These are phyloP conservation scores for Penicillium sp. DNA, from an alignment of 2,329 filamentous ascomycete genomes.

Conservation along the genomic window DNA sequence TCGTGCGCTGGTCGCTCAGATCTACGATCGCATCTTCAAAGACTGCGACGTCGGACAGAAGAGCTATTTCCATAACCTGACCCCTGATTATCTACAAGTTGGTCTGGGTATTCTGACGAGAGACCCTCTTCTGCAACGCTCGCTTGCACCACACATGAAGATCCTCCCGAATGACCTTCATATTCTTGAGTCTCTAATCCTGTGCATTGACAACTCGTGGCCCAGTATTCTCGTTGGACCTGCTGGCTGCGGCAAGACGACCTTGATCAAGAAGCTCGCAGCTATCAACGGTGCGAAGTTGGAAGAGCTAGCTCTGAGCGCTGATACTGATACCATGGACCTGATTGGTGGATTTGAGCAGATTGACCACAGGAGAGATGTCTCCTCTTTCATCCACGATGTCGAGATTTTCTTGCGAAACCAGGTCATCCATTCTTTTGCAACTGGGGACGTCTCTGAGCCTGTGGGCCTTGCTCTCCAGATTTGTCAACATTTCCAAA, in stretches of 20 bases:
- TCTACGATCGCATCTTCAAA: conserved; percentile 69
- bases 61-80: conserved; percentile 73
- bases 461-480: conserved; percentile 30
- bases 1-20: conserved; percentile 61
- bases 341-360: conserved; percentile 97
- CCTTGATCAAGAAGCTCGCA: conserved; percentile 77
- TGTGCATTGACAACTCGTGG: conserved; percentile 82
- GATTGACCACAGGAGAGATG: conserved; percentile 74
- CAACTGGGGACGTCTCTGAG: conserved; percentile 23
- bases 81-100: conserved; percentile 68
- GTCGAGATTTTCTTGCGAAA: conserved; percentile 56
- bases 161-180: conserved; percentile 54
- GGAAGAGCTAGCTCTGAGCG: conserved; percentile 84
- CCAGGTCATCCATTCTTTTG: conserved; percentile 35
- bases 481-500: conserved; percentile 35
- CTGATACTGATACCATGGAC: conserved; percentile 96
- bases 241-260: conserved; percentile 84
- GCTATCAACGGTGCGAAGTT: conserved; percentile 73
- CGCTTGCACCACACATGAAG: conserved; percentile 34
- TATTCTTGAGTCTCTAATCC: conserved; percentile 81
- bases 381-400: conserved; percentile 61
- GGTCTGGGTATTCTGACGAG: conserved; percentile 72
- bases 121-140: conserved; percentile 47
- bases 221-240: conserved; percentile 86
- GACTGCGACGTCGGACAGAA: conserved; percentile 43